Base-by-base conservation (phyloP, 2,329 filamentous ascomycete genomes). In the Colletotrichum sp. region DNA sequence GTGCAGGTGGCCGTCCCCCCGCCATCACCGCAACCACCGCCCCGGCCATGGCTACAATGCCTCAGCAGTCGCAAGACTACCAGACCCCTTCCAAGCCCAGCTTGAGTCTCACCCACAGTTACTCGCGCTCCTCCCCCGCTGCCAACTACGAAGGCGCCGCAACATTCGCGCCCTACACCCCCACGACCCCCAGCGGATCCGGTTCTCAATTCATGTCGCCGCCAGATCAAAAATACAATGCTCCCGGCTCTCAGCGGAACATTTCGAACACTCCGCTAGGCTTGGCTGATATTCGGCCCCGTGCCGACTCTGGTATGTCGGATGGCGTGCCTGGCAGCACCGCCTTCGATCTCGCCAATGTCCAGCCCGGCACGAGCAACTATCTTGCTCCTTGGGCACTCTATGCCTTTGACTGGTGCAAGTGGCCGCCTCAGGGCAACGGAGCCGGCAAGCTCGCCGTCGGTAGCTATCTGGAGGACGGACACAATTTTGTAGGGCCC, bases 361-460 rank as follows among this genome's bases (percentile, higher is more conserved):
- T 92, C 77, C 88, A 92, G 85, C 84, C 93, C 82, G 85, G 94
- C 82, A 98, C 96, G 78, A 98, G 95, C 88, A 98, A 96, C 83
- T 98, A 98, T 82, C 87, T 98, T 78, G 96, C 96, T 6, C 96
- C 96, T 0, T 99, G 97, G 95, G 94, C 96, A 16, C 93, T 98
- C 71, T 99, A 99, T 84, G 96, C 97, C 15, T 96, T 98, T 81
- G 97, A 99, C 86, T 99, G 97, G 97, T 99, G 97, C 88, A 99
- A 99, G 86, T 99, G 97, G 96, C 92, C 94, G 18, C 93, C 96
- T 4, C 92, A 95, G 81, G 93, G 86, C 80, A 93, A 93, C 79
- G 93, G 95, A 77, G 95, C 95, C 5, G 97, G 97, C 52, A 99
- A 99, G 85, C 91, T 99, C 80, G 97, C 97, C 15, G 90, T 99